Base-by-base conservation (phyloP, 192 early-diverging fungal genomes). In the Coemansia erecta region DNA sequence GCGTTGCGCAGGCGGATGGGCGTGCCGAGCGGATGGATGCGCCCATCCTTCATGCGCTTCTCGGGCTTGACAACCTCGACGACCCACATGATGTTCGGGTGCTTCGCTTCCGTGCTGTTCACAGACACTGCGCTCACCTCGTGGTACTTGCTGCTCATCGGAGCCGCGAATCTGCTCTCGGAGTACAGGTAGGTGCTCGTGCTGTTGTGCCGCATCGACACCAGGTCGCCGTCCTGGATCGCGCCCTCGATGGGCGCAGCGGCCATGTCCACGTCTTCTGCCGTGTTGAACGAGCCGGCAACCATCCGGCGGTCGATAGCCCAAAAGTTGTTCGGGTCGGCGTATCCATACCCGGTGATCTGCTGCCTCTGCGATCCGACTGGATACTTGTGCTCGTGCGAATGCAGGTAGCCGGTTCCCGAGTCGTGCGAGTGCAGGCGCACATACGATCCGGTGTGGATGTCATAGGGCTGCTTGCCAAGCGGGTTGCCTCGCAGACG, bases 281-380 rank as follows among this genome's bases (percentile, higher is more conserved):
- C 53, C 11, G 9, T 17, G 41, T 33, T 66, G 62, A 61, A 66
- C 17, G 68, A 60, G 22, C 64, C 68, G 0, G 74, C 74, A 4
- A 62, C 68, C 43, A 39, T 41, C 1, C 43, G 37, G 41, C 79
- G 68, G 41, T 83, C 72, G 21, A 81, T 80, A 17, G 37, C 51
- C 86, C 87, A 99, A 44, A 85, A 64, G 73, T 95, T 96, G 81
- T 99, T 99, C 18, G 74, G 73, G 66, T 99, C 97, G 42, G 73
- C 69, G 62, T 92, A 86, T n/a, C 84, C 85, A 52, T 93, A 93
- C 46, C 89, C 88, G 8, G 88, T 86, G 61, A 93, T 83, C 68
- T 92, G 84, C 81, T 94, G 89, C 51, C 90, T 86, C 67, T 86
- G 79, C 58, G 73, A 82, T 0, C 87, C 89, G 53, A 84, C 72